Evolutionary conservation across 2,329 filamentous ascomycete genomes (phyloP).

Genomic region (Neopestalotiopsis sp.): DNA sequence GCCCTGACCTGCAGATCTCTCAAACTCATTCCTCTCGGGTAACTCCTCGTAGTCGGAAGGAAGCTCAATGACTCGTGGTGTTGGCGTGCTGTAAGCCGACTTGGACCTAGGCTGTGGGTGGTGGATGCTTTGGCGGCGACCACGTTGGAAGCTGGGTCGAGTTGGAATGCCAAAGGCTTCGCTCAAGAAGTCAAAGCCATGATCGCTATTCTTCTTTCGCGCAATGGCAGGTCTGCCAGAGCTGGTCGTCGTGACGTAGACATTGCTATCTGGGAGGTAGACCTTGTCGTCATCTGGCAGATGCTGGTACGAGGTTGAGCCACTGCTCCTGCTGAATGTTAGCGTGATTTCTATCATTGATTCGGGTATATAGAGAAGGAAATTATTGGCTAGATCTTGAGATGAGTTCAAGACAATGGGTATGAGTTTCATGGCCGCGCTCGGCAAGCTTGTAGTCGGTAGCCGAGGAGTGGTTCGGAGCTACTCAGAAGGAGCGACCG

Average conservation of each 20-base stretch:
- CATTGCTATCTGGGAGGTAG: constrained; percentile 25
- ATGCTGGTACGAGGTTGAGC: constrained; percentile 4
- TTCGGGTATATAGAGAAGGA: not conserved
- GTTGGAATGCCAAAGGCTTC: constrained; percentile 33
- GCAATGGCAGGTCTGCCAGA: constrained; percentile 32
- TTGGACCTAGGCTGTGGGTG: not conserved
- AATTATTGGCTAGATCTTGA: too few relatives aligned
- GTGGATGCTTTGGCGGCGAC: constrained; percentile 1
- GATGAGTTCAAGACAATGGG: too few relatives aligned
- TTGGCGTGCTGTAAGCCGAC: constrained; percentile 9
- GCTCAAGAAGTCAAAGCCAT: constrained; percentile 33
- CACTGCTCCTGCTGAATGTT: constrained; percentile 14
- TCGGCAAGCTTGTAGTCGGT: too few relatives aligned
- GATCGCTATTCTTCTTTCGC: constrained; percentile 32
- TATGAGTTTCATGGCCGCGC: too few relatives aligned
- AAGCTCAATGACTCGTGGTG: constrained; percentile 5
- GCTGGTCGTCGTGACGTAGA: constrained; percentile 33
- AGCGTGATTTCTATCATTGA: constrained; percentile 13
- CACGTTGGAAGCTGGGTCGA: constrained; percentile 28
- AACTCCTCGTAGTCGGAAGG: constrained; percentile 8
- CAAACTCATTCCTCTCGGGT: not conserved
- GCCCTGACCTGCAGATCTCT: not conserved
- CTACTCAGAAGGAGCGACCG: not conserved
- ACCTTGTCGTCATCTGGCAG: constrained; percentile 21
- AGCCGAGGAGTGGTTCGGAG: too few relatives aligned